phyloP scores from a whole-genome alignment of 805 yeast species.

The Blastobotrys terrestris region DNA sequence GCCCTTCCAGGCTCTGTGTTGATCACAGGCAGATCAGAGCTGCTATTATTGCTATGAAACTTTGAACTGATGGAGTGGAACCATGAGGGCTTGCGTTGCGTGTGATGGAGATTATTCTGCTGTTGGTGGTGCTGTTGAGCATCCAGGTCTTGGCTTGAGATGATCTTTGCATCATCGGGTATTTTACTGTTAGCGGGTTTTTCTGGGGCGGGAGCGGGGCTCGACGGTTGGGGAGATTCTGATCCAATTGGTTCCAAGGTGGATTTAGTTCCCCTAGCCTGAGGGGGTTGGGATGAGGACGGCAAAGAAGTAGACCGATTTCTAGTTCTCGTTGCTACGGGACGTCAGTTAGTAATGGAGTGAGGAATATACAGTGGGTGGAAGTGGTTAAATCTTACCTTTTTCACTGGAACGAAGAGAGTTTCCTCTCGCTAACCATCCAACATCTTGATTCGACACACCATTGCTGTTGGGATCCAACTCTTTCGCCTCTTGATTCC shows the following conservation, averaged over 20 bases:
- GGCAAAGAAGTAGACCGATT: neutral
- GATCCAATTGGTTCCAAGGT: neutral
- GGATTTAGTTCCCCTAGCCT: neutral
- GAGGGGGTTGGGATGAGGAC: neutral
- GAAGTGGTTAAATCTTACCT: too few species aligned
- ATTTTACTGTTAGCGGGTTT: neutral
- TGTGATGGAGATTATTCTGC: neutral
- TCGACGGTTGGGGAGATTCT: neutral
- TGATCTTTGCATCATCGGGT: neutral
- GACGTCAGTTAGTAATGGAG: too few species aligned
- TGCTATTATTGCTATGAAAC: conserved; percentile 1
- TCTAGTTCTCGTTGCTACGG: neutral
- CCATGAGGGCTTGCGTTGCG: conserved; percentile 1
- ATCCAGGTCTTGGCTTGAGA: neutral
- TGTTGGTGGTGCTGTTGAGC: too few species aligned
- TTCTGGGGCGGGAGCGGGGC: neutral
- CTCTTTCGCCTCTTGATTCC: conserved; percentile 27
- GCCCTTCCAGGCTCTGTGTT: conserved; percentile 12
- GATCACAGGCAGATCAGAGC: neutral
- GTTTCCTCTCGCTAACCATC: conserved; percentile 77
- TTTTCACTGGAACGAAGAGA: conserved; percentile 12
- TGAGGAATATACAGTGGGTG: too few species aligned
- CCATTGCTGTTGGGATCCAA: conserved; percentile 31
- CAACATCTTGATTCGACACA: conserved; percentile 70
- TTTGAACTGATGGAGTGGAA: conserved; percentile 5